Percentiles rank a stretch among this genome's conserved stretches.
phyloP scores from a whole-genome alignment of 495 filamentous ascomycete genomes.

The Entonaema liquescens region DNA sequence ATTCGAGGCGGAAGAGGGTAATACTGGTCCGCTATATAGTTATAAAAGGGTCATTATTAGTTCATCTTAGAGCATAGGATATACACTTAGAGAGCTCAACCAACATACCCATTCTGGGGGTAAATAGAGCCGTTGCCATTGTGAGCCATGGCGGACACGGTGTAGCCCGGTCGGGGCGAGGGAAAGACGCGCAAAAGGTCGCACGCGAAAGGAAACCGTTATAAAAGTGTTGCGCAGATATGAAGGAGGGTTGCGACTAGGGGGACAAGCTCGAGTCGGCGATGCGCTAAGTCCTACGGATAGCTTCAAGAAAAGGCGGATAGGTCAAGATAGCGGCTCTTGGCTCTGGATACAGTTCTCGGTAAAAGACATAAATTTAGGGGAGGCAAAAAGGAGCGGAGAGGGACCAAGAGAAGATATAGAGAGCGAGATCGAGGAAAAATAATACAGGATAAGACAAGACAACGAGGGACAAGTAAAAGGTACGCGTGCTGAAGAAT shows the following conservation, averaged over 20 bases:
- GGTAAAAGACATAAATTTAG: slow-evolving; percentile 4
- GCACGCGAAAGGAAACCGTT: slow-evolving; percentile 9
- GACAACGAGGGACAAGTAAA: slow-evolving; percentile 34
- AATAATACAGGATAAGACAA: slow-evolving; percentile 15
- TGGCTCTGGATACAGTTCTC: slow-evolving; percentile 5
- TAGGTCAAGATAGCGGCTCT: slow-evolving; percentile 15
- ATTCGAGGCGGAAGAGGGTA: slow-evolving; percentile 33
- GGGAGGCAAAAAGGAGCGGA: slow-evolving; percentile 10
- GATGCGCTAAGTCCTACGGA: slow-evolving; percentile 22
- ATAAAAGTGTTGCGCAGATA: slow-evolving; percentile 5
- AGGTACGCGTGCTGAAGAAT: slow-evolving; percentile 41
- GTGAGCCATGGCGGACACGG: slow-evolving; percentile 40
- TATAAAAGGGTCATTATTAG: slow-evolving; percentile 10
- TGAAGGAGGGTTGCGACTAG: slow-evolving; percentile 24
- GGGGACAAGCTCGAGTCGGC: slow-evolving; percentile 24
- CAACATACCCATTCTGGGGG: slow-evolving; percentile 33
- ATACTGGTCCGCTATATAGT: slow-evolving; percentile 15
- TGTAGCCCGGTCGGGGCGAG: slow-evolving; percentile 30
- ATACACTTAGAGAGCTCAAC: slow-evolving; percentile 10
- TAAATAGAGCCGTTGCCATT: slow-evolving; percentile 43
- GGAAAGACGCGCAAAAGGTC: slow-evolving; percentile 28
- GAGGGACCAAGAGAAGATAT: slow-evolving; percentile 17
- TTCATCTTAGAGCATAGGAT: slow-evolving; percentile 30
- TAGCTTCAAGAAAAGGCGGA: slow-evolving; percentile 29
- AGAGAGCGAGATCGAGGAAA: slow-evolving; percentile 21